Evolutionary conservation across 139 green algal species (phyloP).

Genomic region (Picochlorum sp.): DNA sequence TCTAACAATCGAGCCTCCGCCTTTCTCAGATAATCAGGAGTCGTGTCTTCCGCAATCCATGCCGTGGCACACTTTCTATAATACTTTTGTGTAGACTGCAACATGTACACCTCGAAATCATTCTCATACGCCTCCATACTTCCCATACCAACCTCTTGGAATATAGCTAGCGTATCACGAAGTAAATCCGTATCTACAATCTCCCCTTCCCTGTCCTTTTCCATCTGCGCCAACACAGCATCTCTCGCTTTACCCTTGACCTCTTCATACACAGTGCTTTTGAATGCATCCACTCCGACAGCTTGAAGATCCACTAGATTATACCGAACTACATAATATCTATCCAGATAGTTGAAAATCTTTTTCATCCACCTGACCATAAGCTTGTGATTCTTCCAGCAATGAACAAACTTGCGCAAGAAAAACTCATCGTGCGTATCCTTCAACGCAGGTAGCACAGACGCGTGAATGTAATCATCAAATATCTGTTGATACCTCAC

Average conservation of each 20-base stretch:
- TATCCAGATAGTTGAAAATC: conserved; percentile 99
- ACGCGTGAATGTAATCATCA: conserved; percentile 84
- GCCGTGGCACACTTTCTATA: conserved; percentile 65
- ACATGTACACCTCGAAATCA: conserved; percentile 90
- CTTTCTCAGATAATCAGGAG: conserved; percentile 95
- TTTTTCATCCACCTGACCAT: conserved; percentile 96
- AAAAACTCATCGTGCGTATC: conserved; percentile 83
- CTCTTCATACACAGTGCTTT: conserved; percentile 66
- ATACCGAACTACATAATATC: conserved; percentile 95
- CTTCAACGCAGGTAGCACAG: conserved; percentile 71
- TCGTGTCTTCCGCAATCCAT: conserved; percentile 85
- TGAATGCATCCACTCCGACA: conserved; percentile 88
- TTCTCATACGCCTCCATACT: conserved; percentile 86
- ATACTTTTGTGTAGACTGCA: conserved; percentile 68
- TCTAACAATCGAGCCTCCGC: conserved; percentile 74
- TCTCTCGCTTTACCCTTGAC: conserved; percentile 58
- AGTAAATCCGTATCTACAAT: conserved; percentile 73
- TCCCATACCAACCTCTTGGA: conserved; percentile 92
- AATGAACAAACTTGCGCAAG: conserved; percentile 76
- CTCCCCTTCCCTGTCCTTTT: conserved; percentile 90
- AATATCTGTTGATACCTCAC: conserved; percentile 83
- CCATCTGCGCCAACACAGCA: conserved; percentile 69
- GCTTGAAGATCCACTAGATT: conserved; percentile 79
- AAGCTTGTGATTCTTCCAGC: conserved; percentile 97
- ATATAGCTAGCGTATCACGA: conserved; percentile 95